Base-by-base conservation (phyloP, 2,329 filamentous ascomycete species). In the Penicillium occitanis region DNA sequence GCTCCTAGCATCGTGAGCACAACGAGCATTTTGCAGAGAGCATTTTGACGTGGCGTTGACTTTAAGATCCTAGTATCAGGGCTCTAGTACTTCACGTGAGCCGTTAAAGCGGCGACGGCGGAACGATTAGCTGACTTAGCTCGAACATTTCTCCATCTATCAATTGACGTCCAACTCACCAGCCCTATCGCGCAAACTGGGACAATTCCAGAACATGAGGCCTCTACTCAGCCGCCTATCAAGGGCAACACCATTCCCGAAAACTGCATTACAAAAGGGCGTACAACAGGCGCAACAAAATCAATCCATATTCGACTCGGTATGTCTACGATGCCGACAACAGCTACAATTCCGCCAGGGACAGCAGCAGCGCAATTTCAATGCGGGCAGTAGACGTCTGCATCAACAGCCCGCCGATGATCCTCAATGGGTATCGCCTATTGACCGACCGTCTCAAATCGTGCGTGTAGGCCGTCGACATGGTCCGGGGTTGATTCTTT, bases 381-480 rank as follows among this genome's bases (percentile, higher is more conserved):
- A 78, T 42, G 76, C 78, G 42, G 35, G 60, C 4, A 63, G 37
- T 22, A 44, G 44, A 14, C 40, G 33, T 5, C 19, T 35, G 6
- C 85, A 86, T 69, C 85, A 87, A 19, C 71, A 74, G 58, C 48
- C 75, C 37, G 90, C 85, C 72, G 92, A 96, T 73, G 87, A 93
- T 75, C 90, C 91, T 1, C 85, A 85, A 75, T 97, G 96, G 82
- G 85, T 87, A 67, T 97, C 93, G 7, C 88, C 97, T 70, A 86
- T 97, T 70, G 94, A 99, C 80, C 90, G 91, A 67, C 93, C 94
- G 1, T 87, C 93, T 0, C 86, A 87, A 70, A 86, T 97, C 40
- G 90, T 98, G 44, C 91, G 92, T 55, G 82, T 88, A 0, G 88
- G 91, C 60, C 85, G 87, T 71, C 86, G 85, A 67, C 93, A 97